phyloP scores from a whole-genome alignment of 2,329 filamentous ascomycete genomes.

The Cladosporium cucumerinum region DNA sequence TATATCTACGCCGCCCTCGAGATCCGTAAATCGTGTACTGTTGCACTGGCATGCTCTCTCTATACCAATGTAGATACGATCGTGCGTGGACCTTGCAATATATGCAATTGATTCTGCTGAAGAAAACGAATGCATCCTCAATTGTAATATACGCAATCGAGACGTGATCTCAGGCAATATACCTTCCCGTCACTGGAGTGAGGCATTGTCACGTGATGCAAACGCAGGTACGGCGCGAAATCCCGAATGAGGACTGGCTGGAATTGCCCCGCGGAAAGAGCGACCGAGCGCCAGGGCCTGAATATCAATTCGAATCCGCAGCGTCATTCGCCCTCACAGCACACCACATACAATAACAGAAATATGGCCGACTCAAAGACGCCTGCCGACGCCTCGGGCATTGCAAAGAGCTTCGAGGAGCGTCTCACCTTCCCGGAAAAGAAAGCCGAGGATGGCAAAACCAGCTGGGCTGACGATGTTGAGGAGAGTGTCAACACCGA shows the following conservation, averaged over 20 bases:
- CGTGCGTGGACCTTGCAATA: no score
- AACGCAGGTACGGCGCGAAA: not conserved
- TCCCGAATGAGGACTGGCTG: not conserved
- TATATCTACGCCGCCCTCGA: not conserved
- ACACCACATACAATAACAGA: constrained; percentile 9
- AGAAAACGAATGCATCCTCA: not conserved
- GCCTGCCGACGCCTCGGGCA: constrained; percentile 18
- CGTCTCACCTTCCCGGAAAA: constrained; percentile 27
- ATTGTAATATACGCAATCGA: no score
- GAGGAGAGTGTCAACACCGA: constrained; percentile 17
- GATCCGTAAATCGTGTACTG: no score
- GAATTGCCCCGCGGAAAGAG: not conserved
- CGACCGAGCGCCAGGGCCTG: not conserved
- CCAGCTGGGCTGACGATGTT: constrained; percentile 10
- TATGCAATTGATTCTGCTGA: no score
- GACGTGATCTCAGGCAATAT: no score
- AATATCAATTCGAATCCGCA: not conserved
- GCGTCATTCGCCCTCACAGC: not conserved
- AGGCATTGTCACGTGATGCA: not conserved
- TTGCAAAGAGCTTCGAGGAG: constrained; percentile 29
- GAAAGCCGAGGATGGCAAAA: constrained; percentile 12
- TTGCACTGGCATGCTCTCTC: no score
- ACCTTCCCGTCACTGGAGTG: not conserved
- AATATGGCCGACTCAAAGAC: constrained; percentile 15
- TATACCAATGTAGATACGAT: no score